A percentile compares a stretch with the other conserved stretches of the same genome.
phyloP scores from a whole-genome alignment of 2,329 filamentous ascomycete genomes.

The Aspergillus carbonarius region DNA sequence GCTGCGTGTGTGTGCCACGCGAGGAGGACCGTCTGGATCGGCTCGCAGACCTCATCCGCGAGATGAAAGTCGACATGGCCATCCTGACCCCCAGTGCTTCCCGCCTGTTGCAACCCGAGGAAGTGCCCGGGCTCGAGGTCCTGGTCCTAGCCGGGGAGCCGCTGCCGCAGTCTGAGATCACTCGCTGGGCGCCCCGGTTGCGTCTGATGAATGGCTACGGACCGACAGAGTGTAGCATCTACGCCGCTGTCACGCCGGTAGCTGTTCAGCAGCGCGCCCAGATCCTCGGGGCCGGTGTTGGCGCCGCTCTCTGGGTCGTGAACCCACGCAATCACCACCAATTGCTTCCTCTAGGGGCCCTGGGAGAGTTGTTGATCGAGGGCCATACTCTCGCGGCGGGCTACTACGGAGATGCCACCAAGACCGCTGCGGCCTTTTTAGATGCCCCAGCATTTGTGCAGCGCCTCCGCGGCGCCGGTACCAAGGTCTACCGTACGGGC shows the following conservation, averaged over 20 bases:
- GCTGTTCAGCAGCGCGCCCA: background rate
- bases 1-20: constrained; percentile 2
- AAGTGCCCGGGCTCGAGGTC: constrained; percentile 11
- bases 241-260: background rate
- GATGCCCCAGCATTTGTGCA: background rate
- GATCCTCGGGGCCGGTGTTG: background rate
- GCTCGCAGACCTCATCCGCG: constrained; percentile 7
- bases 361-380: background rate
- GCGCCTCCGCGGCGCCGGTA: background rate
- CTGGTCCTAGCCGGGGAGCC: constrained; percentile 13
- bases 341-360: background rate
- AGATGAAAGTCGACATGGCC: constrained; percentile 5
- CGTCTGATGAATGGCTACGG: background rate
- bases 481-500: background rate
- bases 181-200: background rate
- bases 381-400: background rate
- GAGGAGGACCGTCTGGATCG: constrained; percentile 5
- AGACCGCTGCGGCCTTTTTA: background rate
- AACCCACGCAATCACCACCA: background rate
- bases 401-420: background rate
- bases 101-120: constrained; percentile 9
- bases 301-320: background rate
- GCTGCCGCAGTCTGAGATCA: no score
- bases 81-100: constrained; percentile 14
- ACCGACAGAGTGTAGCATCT: background rate